phyloP scores from a whole-genome alignment of 257 asterid genomes.

The Solanum gandarillasii region DNA sequence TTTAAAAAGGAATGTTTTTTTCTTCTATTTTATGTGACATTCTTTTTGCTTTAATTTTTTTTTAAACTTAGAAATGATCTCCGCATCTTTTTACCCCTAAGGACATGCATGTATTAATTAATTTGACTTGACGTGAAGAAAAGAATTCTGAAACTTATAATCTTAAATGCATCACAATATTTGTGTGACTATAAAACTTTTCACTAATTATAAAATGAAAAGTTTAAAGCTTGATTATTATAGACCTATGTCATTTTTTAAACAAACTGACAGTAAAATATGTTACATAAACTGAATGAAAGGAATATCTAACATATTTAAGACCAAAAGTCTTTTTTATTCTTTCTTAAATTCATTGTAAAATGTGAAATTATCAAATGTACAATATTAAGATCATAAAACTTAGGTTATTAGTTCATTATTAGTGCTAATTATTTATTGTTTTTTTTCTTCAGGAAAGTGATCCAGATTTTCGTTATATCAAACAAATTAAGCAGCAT shows the following conservation, averaged over 20 bases:
- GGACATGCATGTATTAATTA: neutral
- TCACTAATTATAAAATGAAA: no score
- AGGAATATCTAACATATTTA: no score
- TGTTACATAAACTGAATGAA: no score
- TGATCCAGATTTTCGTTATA: no score
- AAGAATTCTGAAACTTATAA: no score
- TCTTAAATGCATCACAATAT: neutral
- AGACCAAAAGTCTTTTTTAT: no score
- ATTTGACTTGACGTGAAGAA: neutral
- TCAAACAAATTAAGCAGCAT: no score
- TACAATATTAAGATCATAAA: neutral
- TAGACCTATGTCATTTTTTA: neutral
- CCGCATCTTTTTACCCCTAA: neutral
- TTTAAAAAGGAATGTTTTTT: no score
- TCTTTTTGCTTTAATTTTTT: no score
- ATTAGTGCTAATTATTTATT: neutral
- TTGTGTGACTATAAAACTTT: no score
- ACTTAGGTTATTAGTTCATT: neutral
- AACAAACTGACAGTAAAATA: no score
- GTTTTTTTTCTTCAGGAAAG: fast-evolving
- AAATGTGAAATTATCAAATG: neutral
- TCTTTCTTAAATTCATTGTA: neutral
- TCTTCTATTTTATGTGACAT: no score
- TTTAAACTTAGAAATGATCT: neutral
- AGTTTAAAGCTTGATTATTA: neutral